phyloP scores from a whole-genome alignment of 2,329 filamentous ascomycete genomes.

The Neoscytalidium dimidiatum region DNA sequence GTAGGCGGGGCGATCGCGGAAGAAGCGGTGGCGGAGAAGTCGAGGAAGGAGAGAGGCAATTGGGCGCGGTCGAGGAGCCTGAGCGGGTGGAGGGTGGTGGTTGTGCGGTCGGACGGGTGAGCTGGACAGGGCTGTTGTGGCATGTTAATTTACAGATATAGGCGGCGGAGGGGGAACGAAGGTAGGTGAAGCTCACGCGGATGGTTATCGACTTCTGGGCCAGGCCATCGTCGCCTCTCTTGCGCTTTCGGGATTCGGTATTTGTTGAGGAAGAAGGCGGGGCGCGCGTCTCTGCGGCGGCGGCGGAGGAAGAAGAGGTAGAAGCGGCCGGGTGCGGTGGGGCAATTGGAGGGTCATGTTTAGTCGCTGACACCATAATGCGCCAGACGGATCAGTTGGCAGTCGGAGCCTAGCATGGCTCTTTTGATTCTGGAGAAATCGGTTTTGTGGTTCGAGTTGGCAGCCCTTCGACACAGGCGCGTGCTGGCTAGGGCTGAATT shows the following conservation, averaged over 20 bases:
- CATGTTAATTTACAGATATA: not conserved
- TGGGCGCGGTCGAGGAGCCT: slow-evolving; percentile 37
- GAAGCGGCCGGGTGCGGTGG: not conserved
- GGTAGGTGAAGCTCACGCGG: not conserved
- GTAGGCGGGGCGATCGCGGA: slow-evolving; percentile 27
- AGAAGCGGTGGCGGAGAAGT: slow-evolving; percentile 29
- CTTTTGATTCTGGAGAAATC: not conserved
- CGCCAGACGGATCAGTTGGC: slow-evolving; percentile 7
- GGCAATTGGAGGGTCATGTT: not conserved
- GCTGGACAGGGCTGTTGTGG: slow-evolving; percentile 28
- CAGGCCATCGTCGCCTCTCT: slow-evolving; percentile 4
- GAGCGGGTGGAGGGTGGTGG: slow-evolving; percentile 35
- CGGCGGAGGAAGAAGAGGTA: not conserved
- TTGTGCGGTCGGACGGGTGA: slow-evolving; percentile 31
- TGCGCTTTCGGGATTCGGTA: slow-evolving; percentile 14
- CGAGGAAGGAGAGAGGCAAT: slow-evolving; percentile 41
- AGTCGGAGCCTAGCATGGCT: slow-evolving; percentile 15
- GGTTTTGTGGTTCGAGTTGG: no score
- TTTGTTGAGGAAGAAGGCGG: not conserved
- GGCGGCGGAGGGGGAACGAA: no score
- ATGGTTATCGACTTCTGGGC: slow-evolving; percentile 14
- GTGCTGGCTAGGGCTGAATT: not conserved
- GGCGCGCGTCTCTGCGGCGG: slow-evolving; percentile 1
- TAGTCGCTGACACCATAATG: slow-evolving; percentile 20
- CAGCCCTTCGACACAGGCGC: not conserved